Base-by-base conservation (phyloP, 148 eudicot species). In the Silene latifolia region DNA sequence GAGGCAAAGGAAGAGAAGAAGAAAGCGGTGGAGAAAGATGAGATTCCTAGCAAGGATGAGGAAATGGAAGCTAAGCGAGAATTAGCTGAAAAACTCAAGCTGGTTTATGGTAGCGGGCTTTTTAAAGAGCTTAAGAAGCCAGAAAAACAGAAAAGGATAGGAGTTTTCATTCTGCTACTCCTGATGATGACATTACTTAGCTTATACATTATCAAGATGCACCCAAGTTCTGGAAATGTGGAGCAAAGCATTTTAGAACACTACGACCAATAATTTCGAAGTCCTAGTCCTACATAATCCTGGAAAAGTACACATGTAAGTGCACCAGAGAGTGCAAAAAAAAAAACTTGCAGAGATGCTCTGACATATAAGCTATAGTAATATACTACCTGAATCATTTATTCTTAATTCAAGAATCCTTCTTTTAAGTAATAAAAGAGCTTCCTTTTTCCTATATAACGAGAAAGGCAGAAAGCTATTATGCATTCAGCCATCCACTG, bases 101-200 rank as follows among this genome's bases (percentile, higher is more conserved):
- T 48, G 42, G 72, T 63, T 20, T 17, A 65, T 53, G 63, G 21
- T 15, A 66, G 75, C 27, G 74, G 25, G 63, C 64, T 84, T 44
- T 75, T 74, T n/a, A 74, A 68, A 61, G 79, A 74, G 63, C 59
- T 86, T 80, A 86, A 74, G 86, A 83, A 79, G 74, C 79, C 85
- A 27, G 82, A 75, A 71, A 78, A 72, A 56, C 44, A 48, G 73
- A 78, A 78, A 69, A 78, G 56, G 64, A 13, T 80, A 20, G 72
- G 54, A 60, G 78, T 78, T 64, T 58, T 61, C 69, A 71, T 78
- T 74, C 62, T 83, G 24, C 13, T 83, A 27, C 79, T 67, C 61
- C 44, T 84, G 70, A 69, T 72, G 0, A n/a, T 69, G 72, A 51
- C 60, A 24, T n/a, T 69, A 15, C 72, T 86, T 35, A 83, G 82